Base-by-base conservation (phyloP, 306 rosid genomes). In the Vicia villosa region DNA sequence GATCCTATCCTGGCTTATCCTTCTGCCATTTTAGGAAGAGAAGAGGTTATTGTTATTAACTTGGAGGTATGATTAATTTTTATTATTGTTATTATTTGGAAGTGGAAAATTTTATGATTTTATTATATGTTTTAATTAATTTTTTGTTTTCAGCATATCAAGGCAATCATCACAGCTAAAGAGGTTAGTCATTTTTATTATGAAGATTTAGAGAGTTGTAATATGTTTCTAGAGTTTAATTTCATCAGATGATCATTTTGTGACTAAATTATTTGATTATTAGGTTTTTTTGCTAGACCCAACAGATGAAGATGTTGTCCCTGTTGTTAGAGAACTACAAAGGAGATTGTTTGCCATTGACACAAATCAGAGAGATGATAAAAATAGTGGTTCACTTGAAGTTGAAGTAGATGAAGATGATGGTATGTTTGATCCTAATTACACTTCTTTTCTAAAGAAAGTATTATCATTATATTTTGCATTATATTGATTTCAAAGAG, bases 211-310 rank as follows among this genome's bases (percentile, higher is more conserved):
- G 37, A 32, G 17, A 15, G 21, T n/a, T 28, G 5, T 15, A 16
- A 8, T 63, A 58, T 67, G 15, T 36, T 51, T 62, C 3, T 7
- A 47, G 64, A 49, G 63, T 51, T 70, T 63, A 34, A 5, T 54
- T 13, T 51, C 10, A 3, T 13, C n/a, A 43, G n/a, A n/a, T 24
- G 6, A 17, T 46, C 4, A 64, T 46, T 45, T 56, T 51, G 30
- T 37, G 38, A 28, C 62, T 17, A 43, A 70, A 56, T 36, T 16
- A 10, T 69, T 72, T 82, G 69, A 7, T 60, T 69, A 88, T 60
- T 69, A 88, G 97, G 97, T 91, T 15, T 56, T 91, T 81, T 82
- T 91, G 56, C 78, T 84, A 69, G 90, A 91, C 70, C 90, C 95
- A 3, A 15, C 72, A 3, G 85, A 82, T 69, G 89, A 84, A 47